Conservation (phyloP, 2,329 filamentous ascomycete species). For the Colletotrichum tofieldiae region DNA sequence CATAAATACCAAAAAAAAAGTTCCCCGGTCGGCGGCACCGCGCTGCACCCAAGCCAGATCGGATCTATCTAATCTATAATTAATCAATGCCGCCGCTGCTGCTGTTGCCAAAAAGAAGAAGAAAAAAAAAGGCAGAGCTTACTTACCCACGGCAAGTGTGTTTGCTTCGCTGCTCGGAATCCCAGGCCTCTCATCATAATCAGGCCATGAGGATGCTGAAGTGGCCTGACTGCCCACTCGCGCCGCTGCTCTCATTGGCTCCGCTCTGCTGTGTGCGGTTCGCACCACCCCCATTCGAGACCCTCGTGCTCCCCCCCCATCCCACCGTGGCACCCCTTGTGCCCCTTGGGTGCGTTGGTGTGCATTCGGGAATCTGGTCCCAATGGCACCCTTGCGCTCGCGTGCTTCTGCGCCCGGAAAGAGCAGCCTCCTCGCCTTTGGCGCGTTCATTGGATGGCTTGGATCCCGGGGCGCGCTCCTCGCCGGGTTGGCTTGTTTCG, state of each 20-base stretch:
- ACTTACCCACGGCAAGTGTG: slow-evolving; percentile 19
- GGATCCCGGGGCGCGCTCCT: neutral
- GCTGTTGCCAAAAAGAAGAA: neutral
- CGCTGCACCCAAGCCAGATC: slow-evolving; percentile 11
- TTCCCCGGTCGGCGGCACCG: neutral
- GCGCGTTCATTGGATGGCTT: neutral
- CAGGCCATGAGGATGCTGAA: slow-evolving; percentile 41
- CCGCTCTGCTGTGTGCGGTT: slow-evolving; percentile 34
- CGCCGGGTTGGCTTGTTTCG: neutral
- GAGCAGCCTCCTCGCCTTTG: slow-evolving; percentile 1
- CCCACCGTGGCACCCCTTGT: slow-evolving; percentile 6
- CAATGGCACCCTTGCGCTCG: slow-evolving; percentile 18
- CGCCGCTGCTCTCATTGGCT: slow-evolving; percentile 35
- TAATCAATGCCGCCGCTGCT: slow-evolving; percentile 26
- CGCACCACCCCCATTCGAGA: slow-evolving; percentile 31
- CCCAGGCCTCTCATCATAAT: slow-evolving; percentile 41
- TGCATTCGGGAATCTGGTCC: neutral
- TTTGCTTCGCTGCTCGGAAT: slow-evolving; percentile 26
- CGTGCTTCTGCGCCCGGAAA: slow-evolving; percentile 1
- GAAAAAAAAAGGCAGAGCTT: slow-evolving; percentile 14
- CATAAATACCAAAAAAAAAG: slow-evolving; percentile 17
- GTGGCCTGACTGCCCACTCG: slow-evolving; percentile 41
- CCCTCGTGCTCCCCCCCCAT: slow-evolving; percentile 20
- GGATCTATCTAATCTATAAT: slow-evolving; percentile 33
- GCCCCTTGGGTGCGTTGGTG: neutral